These are phyloP conservation scores for Trichoderma koningii DNA, from an alignment of 2,329 filamentous ascomycete species.

Conservation along the genomic window DNA sequence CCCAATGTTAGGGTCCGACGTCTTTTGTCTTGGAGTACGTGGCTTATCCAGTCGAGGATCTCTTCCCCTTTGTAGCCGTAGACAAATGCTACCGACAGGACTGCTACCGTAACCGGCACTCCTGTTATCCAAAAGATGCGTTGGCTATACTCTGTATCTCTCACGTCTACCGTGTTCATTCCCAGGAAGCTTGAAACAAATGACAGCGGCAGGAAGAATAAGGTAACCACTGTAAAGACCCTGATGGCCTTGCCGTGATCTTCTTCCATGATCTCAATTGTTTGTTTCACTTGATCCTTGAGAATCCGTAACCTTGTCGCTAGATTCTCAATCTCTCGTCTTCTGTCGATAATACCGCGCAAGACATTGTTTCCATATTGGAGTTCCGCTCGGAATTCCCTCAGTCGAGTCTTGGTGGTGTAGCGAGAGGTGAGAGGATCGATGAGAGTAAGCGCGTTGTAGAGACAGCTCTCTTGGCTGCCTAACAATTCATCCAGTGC, in stretches of 20 bases:
- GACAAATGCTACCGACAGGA: not conserved
- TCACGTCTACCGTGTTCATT: slow-evolving; percentile 49
- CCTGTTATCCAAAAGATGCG: slow-evolving; percentile 47
- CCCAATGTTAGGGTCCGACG: not conserved
- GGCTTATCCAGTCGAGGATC: not conserved
- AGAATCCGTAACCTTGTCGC: slow-evolving; percentile 23
- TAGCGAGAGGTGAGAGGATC: not conserved
- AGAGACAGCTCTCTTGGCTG: not conserved
- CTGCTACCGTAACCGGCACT: slow-evolving; percentile 33
- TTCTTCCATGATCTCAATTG: slow-evolving; percentile 36
- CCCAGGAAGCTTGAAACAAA: slow-evolving; percentile 41
- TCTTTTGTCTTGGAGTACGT: not conserved
- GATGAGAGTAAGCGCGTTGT: not conserved
- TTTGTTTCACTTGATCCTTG: slow-evolving; percentile 30
- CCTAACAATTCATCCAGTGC: slow-evolving; percentile 28
- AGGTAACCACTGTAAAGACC: slow-evolving; percentile 47
- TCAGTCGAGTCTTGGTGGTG: not conserved
- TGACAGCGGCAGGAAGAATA: slow-evolving; percentile 40
- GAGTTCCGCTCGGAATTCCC: not conserved
- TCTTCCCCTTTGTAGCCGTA: slow-evolving; percentile 2
- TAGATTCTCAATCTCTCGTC: not conserved
- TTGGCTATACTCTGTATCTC: slow-evolving; percentile 43
- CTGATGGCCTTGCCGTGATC: slow-evolving; percentile 39
- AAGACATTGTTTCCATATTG: not conserved
- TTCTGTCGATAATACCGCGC: not conserved